Percentiles rank a stretch among this genome's conserved stretches.
Evolutionary conservation across 2,329 filamentous ascomycete genomes (phyloP).

Genomic region (Sphaceloma murrayae): DNA sequence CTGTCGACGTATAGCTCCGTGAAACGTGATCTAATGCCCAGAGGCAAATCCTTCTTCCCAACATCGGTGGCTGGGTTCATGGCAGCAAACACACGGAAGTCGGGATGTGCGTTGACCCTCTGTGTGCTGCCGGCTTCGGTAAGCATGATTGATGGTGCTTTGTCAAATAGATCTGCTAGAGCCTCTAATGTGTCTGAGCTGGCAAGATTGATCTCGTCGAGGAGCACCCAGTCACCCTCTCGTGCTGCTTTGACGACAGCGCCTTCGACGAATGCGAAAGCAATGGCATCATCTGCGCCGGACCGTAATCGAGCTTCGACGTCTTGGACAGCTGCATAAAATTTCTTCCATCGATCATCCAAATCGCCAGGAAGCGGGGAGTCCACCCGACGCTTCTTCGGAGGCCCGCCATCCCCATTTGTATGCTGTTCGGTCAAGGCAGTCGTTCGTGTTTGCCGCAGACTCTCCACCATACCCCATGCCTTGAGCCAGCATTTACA

Average conservation of each 20-base stretch:
- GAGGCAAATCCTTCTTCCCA: slow-evolving; percentile 86
- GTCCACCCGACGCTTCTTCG: slow-evolving; percentile 62
- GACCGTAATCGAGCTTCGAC: slow-evolving; percentile 72
- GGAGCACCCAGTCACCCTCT: slow-evolving; percentile 91
- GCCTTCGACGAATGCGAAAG: slow-evolving; percentile 92
- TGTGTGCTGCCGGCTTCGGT: slow-evolving; percentile 92
- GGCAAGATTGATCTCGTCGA: slow-evolving; percentile 95
- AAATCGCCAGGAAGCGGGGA: slow-evolving; percentile 36
- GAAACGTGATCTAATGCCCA: slow-evolving; percentile 81
- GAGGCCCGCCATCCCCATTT: slow-evolving; percentile 29
- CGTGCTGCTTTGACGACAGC: slow-evolving; percentile 93
- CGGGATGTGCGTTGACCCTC: slow-evolving; percentile 75
- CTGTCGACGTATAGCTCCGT: slow-evolving; percentile 92
- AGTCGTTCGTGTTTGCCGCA: slow-evolving; percentile 39
- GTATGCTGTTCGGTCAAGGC: slow-evolving; percentile 36
- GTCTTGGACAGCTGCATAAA: slow-evolving; percentile 62
- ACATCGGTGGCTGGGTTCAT: slow-evolving; percentile 99
- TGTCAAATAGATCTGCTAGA: slow-evolving; percentile 76
- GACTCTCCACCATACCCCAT: slow-evolving; percentile 69
- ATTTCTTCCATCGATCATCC: slow-evolving; percentile 66
- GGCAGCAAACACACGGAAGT: slow-evolving; percentile 93
- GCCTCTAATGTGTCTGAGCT: slow-evolving; percentile 91
- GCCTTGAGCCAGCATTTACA: slow-evolving; percentile 83
- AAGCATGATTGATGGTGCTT: slow-evolving; percentile 73
- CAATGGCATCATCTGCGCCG: slow-evolving; percentile 60